These are phyloP conservation scores for Moringa oleifera DNA, from an alignment of 345 rosid genomes.

Conservation along the genomic window DNA sequence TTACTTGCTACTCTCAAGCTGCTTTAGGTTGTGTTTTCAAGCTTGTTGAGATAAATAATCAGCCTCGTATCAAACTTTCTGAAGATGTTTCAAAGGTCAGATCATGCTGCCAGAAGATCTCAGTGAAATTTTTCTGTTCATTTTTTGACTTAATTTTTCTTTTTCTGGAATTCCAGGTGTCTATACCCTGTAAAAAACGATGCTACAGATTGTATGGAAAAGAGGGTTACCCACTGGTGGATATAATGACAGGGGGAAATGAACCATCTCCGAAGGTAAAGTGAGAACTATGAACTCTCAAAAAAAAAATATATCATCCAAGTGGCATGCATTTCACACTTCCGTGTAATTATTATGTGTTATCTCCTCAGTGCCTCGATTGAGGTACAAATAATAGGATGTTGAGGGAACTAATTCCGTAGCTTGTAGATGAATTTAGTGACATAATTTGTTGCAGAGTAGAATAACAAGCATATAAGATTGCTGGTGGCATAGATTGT, in stretches of 20 bases:
- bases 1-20: constrained; percentile 91
- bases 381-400: neutral
- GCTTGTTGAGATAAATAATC: constrained; percentile 87
- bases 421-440: no score
- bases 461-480: neutral
- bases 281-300: neutral
- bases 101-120: constrained; percentile 4
- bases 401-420: neutral
- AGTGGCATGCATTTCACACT: no score
- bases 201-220: constrained; percentile 70
- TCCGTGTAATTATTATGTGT: no score
- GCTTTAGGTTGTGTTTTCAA: constrained; percentile 97
- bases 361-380: neutral
- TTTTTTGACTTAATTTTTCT: constrained; percentile 7
- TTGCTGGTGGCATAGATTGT: neutral
- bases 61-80: constrained; percentile 98
- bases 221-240: constrained; percentile 94
- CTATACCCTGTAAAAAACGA: constrained; percentile 90
- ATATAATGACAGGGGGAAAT: constrained; percentile 88
- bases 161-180: constrained; percentile 44
- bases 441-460: neutral
- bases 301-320: neutral
- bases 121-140: no score
- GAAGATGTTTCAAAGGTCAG: constrained; percentile 95
- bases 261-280: constrained; percentile 85